Evolutionary conservation across 805 yeast species (phyloP).

Genomic region (Wickerhamomyces ciferrii): DNA sequence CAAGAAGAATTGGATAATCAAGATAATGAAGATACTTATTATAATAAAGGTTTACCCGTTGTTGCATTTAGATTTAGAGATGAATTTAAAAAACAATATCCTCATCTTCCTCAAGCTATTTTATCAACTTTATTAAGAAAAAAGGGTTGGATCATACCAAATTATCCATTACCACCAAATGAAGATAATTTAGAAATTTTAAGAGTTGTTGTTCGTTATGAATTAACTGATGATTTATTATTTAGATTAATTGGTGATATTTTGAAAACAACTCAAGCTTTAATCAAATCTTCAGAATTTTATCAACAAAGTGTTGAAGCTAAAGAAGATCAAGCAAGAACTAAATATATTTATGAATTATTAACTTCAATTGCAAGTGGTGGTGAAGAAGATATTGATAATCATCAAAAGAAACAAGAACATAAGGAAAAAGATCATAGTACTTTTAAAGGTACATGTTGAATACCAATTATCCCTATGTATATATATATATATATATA

Average conservation of each 20-base stretch:
- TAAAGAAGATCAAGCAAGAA: constrained; percentile 16
- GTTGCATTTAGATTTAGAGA: constrained; percentile 77
- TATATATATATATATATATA: too few relatives aligned
- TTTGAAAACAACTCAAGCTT: constrained; percentile 44
- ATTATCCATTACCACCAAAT: constrained; percentile 70
- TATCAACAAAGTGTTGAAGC: constrained; percentile 11
- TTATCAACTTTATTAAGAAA: constrained; percentile 68
- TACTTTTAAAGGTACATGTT: constrained; percentile 24
- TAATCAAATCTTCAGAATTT: constrained; percentile 40
- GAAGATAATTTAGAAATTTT: constrained; percentile 63
- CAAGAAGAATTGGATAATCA: constrained; percentile 23
- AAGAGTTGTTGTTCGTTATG: constrained; percentile 77
- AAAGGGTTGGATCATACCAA: constrained; percentile 85
- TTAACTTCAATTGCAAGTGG: constrained; percentile 50
- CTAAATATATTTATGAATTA: constrained; percentile 38
- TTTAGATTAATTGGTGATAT: constrained; percentile 62
- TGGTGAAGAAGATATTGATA: constrained; percentile 36
- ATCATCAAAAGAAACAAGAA: constrained; percentile 9
- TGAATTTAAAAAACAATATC: constrained; percentile 51
- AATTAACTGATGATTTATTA: constrained; percentile 55
- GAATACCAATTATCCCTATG: not conserved
- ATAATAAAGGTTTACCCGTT: constrained; percentile 79
- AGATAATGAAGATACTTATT: constrained; percentile 37
- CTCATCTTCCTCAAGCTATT: constrained; percentile 78
- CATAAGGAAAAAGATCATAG: constrained; percentile 19